Evolutionary conservation across 2,329 filamentous ascomycete genomes (phyloP).

Genomic region (Teratosphaeriaceae sp.): DNA sequence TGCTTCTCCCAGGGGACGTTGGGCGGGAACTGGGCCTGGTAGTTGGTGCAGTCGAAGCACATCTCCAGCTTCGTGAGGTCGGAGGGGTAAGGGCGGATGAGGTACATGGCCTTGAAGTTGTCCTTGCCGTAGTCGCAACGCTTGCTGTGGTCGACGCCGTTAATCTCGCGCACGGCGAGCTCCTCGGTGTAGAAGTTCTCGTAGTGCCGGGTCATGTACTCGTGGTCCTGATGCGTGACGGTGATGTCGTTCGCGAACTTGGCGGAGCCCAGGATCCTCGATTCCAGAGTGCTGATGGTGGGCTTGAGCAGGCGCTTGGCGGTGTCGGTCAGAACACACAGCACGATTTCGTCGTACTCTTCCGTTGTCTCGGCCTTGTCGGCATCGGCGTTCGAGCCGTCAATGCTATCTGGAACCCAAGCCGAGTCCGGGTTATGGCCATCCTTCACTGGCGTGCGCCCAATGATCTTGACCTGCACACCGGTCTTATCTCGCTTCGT

Average conservation of each 20-base stretch:
- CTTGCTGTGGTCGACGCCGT: conserved; percentile 35
- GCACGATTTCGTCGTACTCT: conserved; percentile 58
- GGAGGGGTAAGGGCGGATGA: conserved; percentile 53
- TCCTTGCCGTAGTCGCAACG: conserved; percentile 42
- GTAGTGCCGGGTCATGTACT: conserved; percentile 63
- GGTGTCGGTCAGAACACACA: conserved; percentile 54
- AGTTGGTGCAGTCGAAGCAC: conserved; percentile 70
- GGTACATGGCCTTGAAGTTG: conserved; percentile 59
- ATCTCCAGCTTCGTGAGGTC: conserved; percentile 52
- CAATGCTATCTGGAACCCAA: conserved; percentile 32
- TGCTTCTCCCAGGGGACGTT: conserved; percentile 51
- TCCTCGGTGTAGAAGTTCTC: conserved; percentile 52
- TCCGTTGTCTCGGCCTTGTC: conserved; percentile 39
- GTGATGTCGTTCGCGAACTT: conserved; percentile 66
- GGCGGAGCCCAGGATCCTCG: conserved; percentile 61
- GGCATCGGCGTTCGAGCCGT: conserved; percentile 33
- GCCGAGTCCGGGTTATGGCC: conserved; percentile 40
- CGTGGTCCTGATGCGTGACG: conserved; percentile 58
- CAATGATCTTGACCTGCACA: conserved; percentile 44
- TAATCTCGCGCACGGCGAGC: conserved; percentile 38
- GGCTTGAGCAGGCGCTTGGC: conserved; percentile 53
- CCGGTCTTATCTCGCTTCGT: conserved; percentile 46
- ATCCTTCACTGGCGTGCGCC: conserved; percentile 37
- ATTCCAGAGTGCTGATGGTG: conserved; percentile 55
- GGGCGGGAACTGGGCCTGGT: conserved; percentile 63